Conservation (phyloP, 2,329 filamentous ascomycete genomes). For the Aspergillus novoparasiticus region DNA sequence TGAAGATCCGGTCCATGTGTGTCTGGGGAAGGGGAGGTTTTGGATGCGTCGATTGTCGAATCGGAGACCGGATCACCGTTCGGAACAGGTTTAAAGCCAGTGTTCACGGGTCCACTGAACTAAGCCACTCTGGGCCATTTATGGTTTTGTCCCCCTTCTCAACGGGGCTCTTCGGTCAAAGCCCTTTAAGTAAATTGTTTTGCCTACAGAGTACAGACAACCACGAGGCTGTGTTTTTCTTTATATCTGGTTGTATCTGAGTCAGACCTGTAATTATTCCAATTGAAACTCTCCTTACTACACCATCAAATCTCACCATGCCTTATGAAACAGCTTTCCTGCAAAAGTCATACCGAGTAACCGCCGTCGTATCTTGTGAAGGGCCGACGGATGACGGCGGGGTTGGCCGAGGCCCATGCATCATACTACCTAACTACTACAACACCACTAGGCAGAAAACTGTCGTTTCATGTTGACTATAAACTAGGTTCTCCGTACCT, state of each 20-base stretch:
- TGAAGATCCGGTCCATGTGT: slow-evolving; percentile 24
- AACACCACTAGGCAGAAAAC: neutral
- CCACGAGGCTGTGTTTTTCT: neutral
- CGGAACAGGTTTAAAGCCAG: neutral
- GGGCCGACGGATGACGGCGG: neutral
- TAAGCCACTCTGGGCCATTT: neutral
- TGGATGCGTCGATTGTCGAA: slow-evolving; percentile 14
- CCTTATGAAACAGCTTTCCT: neutral
- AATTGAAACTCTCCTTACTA: neutral
- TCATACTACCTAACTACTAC: neutral
- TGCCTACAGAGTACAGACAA: neutral
- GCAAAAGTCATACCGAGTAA: neutral
- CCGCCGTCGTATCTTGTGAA: neutral
- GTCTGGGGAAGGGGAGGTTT: slow-evolving; percentile 24
- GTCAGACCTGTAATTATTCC: neutral
- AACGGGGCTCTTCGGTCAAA: slow-evolving; percentile 1
- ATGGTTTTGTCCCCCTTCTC: neutral
- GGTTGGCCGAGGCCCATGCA: slow-evolving; percentile 3
- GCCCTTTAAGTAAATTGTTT: neutral
- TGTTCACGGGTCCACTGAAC: neutral
- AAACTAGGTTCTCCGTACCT: neutral
- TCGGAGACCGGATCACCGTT: slow-evolving; percentile 19
- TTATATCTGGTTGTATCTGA: neutral
- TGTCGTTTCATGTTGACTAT: slow-evolving; percentile 5
- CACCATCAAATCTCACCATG: neutral